Conservation (phyloP, 192 early-diverging fungal genomes). For the Podila horticola region DNA sequence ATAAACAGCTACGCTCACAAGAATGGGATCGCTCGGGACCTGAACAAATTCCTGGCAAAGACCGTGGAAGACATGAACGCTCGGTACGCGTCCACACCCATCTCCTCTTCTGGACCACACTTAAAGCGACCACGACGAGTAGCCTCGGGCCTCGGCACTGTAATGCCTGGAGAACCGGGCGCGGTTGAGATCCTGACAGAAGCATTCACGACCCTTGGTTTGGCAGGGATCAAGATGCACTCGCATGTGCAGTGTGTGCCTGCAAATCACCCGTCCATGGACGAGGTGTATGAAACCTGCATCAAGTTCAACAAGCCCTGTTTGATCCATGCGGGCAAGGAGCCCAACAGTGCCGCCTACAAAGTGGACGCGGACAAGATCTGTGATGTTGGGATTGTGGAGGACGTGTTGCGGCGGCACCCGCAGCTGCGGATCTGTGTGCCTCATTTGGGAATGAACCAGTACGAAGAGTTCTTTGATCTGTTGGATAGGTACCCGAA, state of each 20-base stretch:
- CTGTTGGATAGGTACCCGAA: slow-evolving; percentile 45
- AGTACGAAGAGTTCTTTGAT: slow-evolving; percentile 51
- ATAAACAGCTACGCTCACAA: slow-evolving; percentile 51
- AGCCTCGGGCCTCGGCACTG: slow-evolving; percentile 51
- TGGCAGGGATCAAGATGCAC: slow-evolving; percentile 55
- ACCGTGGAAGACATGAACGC: slow-evolving; percentile 48
- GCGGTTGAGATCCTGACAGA: slow-evolving; percentile 44
- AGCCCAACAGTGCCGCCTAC: slow-evolving; percentile 46
- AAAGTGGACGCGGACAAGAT: slow-evolving; percentile 51
- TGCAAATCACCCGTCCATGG: slow-evolving; percentile 52
- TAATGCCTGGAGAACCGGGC: slow-evolving; percentile 52
- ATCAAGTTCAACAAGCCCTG: slow-evolving; percentile 36
- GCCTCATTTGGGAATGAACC: slow-evolving; percentile 54
- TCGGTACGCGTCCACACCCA: slow-evolving; percentile 12
- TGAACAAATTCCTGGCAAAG: slow-evolving; percentile 42
- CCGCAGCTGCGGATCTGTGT: slow-evolving; percentile 42
- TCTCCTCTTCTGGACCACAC: not conserved
- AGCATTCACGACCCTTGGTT: slow-evolving; percentile 32
- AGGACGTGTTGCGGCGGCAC: slow-evolving; percentile 44
- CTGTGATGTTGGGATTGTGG: slow-evolving; percentile 44
- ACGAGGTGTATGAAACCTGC: slow-evolving; percentile 47
- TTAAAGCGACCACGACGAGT: slow-evolving; percentile 13
- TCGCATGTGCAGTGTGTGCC: slow-evolving; percentile 52
- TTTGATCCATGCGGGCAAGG: slow-evolving; percentile 50
- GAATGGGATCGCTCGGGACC: slow-evolving; percentile 52